Evolutionary conservation across 2,329 filamentous ascomycete genomes (phyloP).

Genomic region (Tympanopsis confertula): DNA sequence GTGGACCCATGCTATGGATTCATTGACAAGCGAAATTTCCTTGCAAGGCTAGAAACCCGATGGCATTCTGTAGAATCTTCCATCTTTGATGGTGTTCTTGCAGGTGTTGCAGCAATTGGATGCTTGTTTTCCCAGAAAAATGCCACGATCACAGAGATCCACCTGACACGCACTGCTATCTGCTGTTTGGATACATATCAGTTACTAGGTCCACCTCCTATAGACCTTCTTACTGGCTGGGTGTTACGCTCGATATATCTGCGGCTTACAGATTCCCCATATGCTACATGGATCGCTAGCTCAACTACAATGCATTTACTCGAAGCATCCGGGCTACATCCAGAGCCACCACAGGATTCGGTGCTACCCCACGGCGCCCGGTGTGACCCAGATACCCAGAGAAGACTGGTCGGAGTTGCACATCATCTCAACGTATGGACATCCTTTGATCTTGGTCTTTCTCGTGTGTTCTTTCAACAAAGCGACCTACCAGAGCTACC

Average conservation of each 20-base stretch:
- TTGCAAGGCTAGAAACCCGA: slow-evolving; percentile 4
- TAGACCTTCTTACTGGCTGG: slow-evolving; percentile 34
- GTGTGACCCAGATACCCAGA: slow-evolving; percentile 23
- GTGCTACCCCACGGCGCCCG: slow-evolving; percentile 12
- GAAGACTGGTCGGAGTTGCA: slow-evolving; percentile 34
- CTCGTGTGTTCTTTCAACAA: slow-evolving; percentile 30
- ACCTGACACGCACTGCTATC: slow-evolving; percentile 25
- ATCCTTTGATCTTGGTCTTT: slow-evolving; percentile 44
- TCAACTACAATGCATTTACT: slow-evolving; percentile 45
- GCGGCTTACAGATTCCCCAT: slow-evolving; percentile 37
- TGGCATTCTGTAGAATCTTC: slow-evolving; percentile 12
- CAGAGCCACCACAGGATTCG: slow-evolving; percentile 17
- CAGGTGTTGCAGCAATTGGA: slow-evolving; percentile 29
- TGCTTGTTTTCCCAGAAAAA: slow-evolving; percentile 22
- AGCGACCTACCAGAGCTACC: slow-evolving; percentile 29
- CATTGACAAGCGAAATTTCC: slow-evolving; percentile 8
- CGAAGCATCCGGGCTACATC: slow-evolving; percentile 37
- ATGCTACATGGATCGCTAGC: slow-evolving; percentile 44
- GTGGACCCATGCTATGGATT: slow-evolving; percentile 31
- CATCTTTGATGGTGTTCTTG: slow-evolving; percentile 26
- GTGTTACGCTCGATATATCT: slow-evolving; percentile 39
- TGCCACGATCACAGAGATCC: slow-evolving; percentile 19
- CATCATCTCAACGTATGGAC: slow-evolving; percentile 48
- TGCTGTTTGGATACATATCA: too few species aligned
- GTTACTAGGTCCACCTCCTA: slow-evolving; percentile 12